Percentiles rank a stretch among this genome's conserved stretches.
phyloP scores from a whole-genome alignment of 176 grass and related monocot species.

The Cenchrus americanus region DNA sequence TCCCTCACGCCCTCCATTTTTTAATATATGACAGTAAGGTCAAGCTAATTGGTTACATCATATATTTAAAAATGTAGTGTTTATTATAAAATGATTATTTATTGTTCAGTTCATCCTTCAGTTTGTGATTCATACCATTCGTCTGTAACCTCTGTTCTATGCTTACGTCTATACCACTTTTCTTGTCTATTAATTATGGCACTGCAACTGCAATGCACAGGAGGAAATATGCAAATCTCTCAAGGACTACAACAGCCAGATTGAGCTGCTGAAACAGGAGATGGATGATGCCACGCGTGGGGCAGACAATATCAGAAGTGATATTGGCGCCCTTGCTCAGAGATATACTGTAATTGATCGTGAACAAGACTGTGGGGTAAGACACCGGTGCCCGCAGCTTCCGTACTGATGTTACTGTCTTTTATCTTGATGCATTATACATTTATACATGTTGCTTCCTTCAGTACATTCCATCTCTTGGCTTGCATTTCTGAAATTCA shows the following conservation, averaged over 20 bases:
- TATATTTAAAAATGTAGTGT: no score
- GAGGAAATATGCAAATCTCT: conserved; percentile 98
- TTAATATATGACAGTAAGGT: no score
- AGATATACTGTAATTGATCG: conserved; percentile 89
- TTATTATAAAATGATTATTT: neutral
- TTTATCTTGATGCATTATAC: neutral
- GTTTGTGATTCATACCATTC: neutral
- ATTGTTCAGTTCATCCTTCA: conserved; percentile 10
- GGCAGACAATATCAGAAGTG: conserved; percentile 91
- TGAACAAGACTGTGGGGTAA: conserved; percentile 93
- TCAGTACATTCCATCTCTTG: neutral
- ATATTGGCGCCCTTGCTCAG: conserved; percentile 94
- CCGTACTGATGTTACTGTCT: neutral
- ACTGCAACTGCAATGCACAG: conserved; percentile 42
- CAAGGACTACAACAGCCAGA: conserved; percentile 95
- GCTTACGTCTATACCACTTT: conserved; percentile 15
- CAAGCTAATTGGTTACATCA: no score
- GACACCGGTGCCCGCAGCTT: neutral
- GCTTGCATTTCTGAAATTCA: conserved; percentile 4
- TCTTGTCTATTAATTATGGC: conserved; percentile 20
- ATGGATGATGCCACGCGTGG: conserved; percentile 97
- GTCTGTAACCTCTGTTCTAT: conserved; percentile 1
- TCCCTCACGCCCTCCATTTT: no score
- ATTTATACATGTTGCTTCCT: conserved; percentile 1
- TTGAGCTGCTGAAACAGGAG: conserved; percentile 91